These are phyloP conservation scores for Trichoderma polysporum DNA, from an alignment of 2,329 filamentous ascomycete genomes.

Conservation along the genomic window DNA sequence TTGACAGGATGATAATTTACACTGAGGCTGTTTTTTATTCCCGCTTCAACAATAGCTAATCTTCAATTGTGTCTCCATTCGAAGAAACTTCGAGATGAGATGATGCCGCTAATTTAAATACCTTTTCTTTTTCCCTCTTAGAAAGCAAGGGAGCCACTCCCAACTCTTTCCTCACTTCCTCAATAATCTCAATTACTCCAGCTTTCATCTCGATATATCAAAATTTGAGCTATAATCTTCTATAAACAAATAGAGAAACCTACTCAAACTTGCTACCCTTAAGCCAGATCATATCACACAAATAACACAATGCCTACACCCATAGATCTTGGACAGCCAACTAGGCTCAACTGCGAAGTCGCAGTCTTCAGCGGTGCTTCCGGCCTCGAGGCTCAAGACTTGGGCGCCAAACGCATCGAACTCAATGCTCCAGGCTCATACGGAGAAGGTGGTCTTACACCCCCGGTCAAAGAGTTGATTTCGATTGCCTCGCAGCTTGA, in stretches of 20 bases:
- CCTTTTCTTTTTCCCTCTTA: background rate
- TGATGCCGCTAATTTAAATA: background rate
- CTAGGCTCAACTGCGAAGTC: slow-evolving; percentile 40
- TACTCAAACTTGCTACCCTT: too few relatives aligned
- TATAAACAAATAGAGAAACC: too few relatives aligned
- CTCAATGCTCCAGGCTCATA: slow-evolving; percentile 55
- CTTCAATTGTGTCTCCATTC: background rate
- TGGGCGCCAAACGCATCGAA: slow-evolving; percentile 53
- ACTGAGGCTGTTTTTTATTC: background rate
- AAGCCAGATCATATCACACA: background rate
- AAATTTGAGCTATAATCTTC: background rate
- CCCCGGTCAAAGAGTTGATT: slow-evolving; percentile 41
- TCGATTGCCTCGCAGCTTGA: slow-evolving; percentile 30
- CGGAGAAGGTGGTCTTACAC: slow-evolving; percentile 51
- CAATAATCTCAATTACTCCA: background rate
- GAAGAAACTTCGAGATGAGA: background rate
- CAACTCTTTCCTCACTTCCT: background rate
- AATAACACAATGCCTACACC: slow-evolving; percentile 6
- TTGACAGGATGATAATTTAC: too few relatives aligned
- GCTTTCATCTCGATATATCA: background rate
- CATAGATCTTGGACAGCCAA: slow-evolving; percentile 1
- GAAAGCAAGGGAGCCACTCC: background rate
- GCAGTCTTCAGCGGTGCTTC: slow-evolving; percentile 51
- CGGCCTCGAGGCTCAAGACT: slow-evolving; percentile 40
- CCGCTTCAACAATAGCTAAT: background rate